A percentile compares a stretch with the other conserved stretches of the same genome.
These are phyloP conservation scores for Leersia perrieri DNA, from an alignment of 176 grass and related monocot genomes.

Conservation along the genomic window DNA sequence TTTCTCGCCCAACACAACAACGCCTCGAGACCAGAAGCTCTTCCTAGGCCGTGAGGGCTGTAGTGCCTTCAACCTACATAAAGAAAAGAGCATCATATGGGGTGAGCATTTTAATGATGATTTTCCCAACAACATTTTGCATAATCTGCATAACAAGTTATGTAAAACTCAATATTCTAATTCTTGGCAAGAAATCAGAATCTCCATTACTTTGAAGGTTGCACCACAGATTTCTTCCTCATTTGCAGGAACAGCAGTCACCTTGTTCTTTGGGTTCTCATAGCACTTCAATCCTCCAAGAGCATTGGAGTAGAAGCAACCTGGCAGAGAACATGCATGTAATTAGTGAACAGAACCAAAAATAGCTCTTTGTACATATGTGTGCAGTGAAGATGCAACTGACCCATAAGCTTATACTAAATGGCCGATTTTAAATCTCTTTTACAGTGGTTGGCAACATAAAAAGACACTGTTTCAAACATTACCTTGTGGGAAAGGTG, in stretches of 20 bases:
- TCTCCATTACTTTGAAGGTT: slow-evolving; percentile 72
- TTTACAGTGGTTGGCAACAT: not conserved
- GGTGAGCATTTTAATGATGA: no score
- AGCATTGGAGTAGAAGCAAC: slow-evolving; percentile 88
- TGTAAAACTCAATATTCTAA: not conserved
- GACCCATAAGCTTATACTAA: not conserved
- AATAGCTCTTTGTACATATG: not conserved
- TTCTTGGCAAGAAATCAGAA: not conserved
- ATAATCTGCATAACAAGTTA: not conserved
- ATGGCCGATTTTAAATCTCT: not conserved
- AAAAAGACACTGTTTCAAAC: not conserved
- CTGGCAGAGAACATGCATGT: slow-evolving; percentile 33
- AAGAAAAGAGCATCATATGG: no score
- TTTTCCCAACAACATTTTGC: not conserved
- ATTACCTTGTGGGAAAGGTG: slow-evolving; percentile 87
- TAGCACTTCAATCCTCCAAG: slow-evolving; percentile 84
- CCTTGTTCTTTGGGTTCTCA: slow-evolving; percentile 94
- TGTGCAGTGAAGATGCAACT: not conserved
- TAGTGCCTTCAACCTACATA: slow-evolving; percentile 68
- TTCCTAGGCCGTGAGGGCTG: slow-evolving; percentile 59
- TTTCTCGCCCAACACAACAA: slow-evolving; percentile 22
- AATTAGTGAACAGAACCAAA: not conserved
- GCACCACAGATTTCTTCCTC: slow-evolving; percentile 97
- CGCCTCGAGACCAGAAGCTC: not conserved
- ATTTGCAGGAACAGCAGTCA: slow-evolving; percentile 65